Evolutionary conservation across 164 flowering plant species (phyloP).

Genomic region (Aristolochia fimbriata): DNA sequence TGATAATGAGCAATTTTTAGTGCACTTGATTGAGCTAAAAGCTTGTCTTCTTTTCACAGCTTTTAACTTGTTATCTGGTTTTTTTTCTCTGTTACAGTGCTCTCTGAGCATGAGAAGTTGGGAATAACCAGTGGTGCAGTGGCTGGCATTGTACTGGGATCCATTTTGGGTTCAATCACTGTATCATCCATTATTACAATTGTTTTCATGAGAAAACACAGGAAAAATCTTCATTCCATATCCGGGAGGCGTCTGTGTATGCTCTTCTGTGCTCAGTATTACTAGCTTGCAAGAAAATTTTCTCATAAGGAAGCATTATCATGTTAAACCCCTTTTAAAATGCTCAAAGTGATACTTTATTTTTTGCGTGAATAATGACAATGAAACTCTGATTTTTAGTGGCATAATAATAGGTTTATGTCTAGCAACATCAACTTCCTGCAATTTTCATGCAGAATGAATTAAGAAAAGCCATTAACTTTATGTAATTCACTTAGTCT

Average conservation of each 20-base stretch:
- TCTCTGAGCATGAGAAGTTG: constrained; percentile 7
- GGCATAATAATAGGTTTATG: not conserved
- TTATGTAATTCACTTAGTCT: too few relatives aligned
- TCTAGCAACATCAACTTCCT: not conserved
- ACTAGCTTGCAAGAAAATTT: not conserved
- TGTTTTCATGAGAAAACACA: constrained; percentile 25
- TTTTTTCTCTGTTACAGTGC: constrained; percentile 18
- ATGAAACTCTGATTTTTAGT: not conserved
- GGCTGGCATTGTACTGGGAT: constrained; percentile 33
- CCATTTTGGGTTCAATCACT: constrained; percentile 22
- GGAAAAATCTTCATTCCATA: constrained; percentile 10
- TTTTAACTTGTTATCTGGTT: not conserved
- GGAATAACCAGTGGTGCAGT: constrained; percentile 33
- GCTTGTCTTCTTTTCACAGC: not conserved
- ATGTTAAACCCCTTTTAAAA: not conserved
- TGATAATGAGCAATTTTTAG: not conserved
- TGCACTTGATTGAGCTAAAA: not conserved
- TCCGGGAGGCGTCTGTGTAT: constrained; percentile 21
- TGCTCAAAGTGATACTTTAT: not conserved
- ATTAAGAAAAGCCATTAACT: too few relatives aligned
- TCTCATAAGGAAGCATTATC: not conserved
- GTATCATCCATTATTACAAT: constrained; percentile 23
- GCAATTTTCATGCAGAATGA: not conserved
- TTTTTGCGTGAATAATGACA: too few relatives aligned
- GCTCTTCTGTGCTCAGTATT: not conserved